Conservation (phyloP, 441 rosid genomes). For the Jatropha podagrica region DNA sequence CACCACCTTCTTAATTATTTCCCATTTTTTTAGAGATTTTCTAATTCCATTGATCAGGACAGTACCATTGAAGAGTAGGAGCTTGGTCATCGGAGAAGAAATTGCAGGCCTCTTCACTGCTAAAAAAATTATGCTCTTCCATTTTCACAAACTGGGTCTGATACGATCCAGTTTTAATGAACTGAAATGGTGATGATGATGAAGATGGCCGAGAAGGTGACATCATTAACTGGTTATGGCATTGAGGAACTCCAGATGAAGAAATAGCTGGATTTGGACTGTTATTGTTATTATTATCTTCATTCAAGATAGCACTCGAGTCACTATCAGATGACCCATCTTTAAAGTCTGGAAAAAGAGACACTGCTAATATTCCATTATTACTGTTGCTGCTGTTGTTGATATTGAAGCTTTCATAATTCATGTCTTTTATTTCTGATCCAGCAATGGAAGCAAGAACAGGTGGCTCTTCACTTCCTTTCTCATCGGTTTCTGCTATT, state of each 20-base stretch:
- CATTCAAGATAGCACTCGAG: constrained; percentile 79
- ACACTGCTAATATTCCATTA: constrained; percentile 25
- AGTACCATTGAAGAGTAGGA: constrained; percentile 77
- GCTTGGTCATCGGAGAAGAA: constrained; percentile 83
- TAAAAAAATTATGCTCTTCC: constrained; percentile 79
- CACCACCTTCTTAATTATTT: constrained; percentile 2
- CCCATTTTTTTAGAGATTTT: background rate
- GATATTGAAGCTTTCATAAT: constrained; percentile 40
- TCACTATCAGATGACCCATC: constrained; percentile 84
- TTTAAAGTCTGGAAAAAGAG: constrained; percentile 52
- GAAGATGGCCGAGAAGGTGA: constrained; percentile 31
- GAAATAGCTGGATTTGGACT: constrained; percentile 49
- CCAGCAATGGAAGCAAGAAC: constrained; percentile 24
- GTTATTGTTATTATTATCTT: constrained; percentile 44
- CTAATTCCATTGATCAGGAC: constrained; percentile 64
- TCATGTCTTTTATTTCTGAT: constrained; percentile 35
- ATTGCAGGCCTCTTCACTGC: constrained; percentile 77
- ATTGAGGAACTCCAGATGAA: constrained; percentile 39
- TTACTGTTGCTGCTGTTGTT: background rate
- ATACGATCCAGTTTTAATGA: constrained; percentile 30
- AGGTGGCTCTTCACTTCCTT: constrained; percentile 22
- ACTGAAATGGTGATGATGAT: constrained; percentile 31
- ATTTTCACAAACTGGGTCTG: constrained; percentile 62
- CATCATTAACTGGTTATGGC: constrained; percentile 27
- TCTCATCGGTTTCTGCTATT: constrained; percentile 35